Conservation (phyloP, 139 green algal species). For the Chlorella sorokiniana region DNA sequence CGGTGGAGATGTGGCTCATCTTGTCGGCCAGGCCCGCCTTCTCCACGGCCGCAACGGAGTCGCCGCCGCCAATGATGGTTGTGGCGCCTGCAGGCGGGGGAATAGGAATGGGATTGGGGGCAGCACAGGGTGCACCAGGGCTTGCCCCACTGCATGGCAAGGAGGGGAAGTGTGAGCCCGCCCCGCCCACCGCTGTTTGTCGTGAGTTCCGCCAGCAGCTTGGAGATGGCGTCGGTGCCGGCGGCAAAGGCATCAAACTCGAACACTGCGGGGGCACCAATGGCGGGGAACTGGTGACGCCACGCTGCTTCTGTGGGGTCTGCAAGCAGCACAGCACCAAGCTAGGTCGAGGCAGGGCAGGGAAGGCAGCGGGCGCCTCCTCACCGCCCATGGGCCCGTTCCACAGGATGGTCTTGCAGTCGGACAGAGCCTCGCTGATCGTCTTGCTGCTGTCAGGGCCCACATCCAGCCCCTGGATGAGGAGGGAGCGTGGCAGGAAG, state of each 20-base stretch:
- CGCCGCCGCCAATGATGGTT: slow-evolving; percentile 99
- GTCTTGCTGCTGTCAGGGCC: slow-evolving; percentile 88
- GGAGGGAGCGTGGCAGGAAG: not conserved
- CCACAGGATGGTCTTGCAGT: slow-evolving; percentile 97
- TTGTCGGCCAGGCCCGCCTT: slow-evolving; percentile 91
- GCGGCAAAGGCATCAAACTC: slow-evolving; percentile 33
- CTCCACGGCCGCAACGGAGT: slow-evolving; percentile 98
- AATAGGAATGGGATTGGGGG: not conserved
- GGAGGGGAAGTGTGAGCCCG: not conserved
- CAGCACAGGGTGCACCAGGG: no score
- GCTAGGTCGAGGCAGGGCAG: no score
- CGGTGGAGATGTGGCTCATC: slow-evolving; percentile 95
- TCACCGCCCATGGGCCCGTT: slow-evolving; percentile 78
- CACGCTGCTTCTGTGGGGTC: no score
- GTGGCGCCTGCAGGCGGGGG: slow-evolving; percentile 50
- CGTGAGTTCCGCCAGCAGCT: slow-evolving; percentile 31
- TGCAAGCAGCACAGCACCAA: no score
- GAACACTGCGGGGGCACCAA: slow-evolving; percentile 39
- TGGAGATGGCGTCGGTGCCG: slow-evolving; percentile 34
- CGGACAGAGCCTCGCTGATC: slow-evolving; percentile 84
- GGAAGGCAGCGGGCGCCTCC: slow-evolving; percentile 54
- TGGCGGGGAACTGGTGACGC: no score
- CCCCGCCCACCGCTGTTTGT: not conserved
- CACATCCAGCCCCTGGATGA: slow-evolving; percentile 87
- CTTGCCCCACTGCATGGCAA: no score